Conservation (phyloP, 2,329 filamentous ascomycete genomes). For the Claviceps fusiformis region DNA sequence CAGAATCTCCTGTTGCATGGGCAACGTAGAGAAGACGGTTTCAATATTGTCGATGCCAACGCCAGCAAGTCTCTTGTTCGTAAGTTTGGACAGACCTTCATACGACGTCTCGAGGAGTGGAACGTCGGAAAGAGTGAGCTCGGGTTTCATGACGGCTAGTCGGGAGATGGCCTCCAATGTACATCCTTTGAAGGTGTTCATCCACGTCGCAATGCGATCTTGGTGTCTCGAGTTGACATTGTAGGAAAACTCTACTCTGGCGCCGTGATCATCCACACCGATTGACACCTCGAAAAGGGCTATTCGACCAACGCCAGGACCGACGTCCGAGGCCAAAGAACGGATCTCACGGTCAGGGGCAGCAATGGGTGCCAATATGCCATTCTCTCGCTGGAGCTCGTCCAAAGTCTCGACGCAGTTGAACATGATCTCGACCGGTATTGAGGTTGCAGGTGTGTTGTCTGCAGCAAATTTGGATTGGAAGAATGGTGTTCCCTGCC, state of each 20-base stretch:
- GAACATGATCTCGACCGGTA: constrained; percentile 45
- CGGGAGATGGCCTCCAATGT: constrained; percentile 29
- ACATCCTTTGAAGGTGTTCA: constrained; percentile 31
- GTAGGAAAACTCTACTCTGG: constrained; percentile 32
- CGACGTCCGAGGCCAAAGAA: constrained; percentile 30
- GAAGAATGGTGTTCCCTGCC: constrained; percentile 36
- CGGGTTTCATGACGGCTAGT: constrained; percentile 27
- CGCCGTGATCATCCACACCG: constrained; percentile 28
- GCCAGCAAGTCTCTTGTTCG: constrained; percentile 25
- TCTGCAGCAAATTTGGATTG: constrained; percentile 27
- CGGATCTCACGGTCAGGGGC: constrained; percentile 25
- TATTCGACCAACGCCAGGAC: constrained; percentile 31
- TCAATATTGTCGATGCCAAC: constrained; percentile 32
- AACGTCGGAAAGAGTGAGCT: constrained; percentile 36
- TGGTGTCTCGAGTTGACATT: constrained; percentile 27
- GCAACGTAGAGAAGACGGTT: constrained; percentile 33
- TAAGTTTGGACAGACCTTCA: constrained; percentile 30
- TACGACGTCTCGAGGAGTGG: constrained; percentile 34
- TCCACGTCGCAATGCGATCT: constrained; percentile 31
- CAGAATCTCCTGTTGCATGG: constrained; percentile 35
- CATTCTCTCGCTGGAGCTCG: constrained; percentile 32
- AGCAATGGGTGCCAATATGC: constrained; percentile 34
- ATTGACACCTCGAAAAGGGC: constrained; percentile 37
- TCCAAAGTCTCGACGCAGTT: constrained; percentile 38
- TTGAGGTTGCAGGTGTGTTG: constrained; percentile 21